These are phyloP conservation scores for Hanseniaspora vineae DNA, from an alignment of 805 yeast genomes.

Conservation along the genomic window DNA sequence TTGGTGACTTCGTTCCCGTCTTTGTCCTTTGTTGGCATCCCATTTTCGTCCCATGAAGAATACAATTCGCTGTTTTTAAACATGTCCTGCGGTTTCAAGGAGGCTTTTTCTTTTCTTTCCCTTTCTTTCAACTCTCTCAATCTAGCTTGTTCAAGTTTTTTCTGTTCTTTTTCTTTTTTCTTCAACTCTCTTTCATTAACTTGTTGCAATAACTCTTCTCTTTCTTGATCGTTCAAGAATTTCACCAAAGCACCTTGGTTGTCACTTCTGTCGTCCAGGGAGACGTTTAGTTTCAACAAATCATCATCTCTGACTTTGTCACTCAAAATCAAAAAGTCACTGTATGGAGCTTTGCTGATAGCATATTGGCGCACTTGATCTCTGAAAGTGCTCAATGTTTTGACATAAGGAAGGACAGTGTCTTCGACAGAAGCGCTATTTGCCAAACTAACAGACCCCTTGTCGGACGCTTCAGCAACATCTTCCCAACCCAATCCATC, in stretches of 20 bases:
- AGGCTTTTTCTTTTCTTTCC: constrained; percentile 55
- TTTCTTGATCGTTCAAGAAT: constrained; percentile 59
- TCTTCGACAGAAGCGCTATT: constrained; percentile 39
- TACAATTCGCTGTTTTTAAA: constrained; percentile 48
- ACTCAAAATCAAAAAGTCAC: constrained; percentile 49
- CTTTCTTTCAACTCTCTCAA: constrained; percentile 48
- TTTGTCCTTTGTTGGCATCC: constrained; percentile 64
- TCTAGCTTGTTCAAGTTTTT: constrained; percentile 43
- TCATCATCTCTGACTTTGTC: constrained; percentile 66
- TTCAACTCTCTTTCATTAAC: constrained; percentile 45
- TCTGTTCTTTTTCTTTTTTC: constrained; percentile 39
- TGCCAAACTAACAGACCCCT: constrained; percentile 10
- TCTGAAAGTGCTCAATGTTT: constrained; percentile 65
- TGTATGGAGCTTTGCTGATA: constrained; percentile 40
- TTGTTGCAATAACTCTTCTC: constrained; percentile 41
- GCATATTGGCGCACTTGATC: constrained; percentile 70
- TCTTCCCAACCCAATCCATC: constrained; percentile 79
- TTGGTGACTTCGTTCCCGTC: constrained; percentile 79
- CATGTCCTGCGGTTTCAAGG: constrained; percentile 56
- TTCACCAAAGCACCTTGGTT: constrained; percentile 75
- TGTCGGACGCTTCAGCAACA: constrained; percentile 10
- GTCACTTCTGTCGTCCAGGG: constrained; percentile 76
- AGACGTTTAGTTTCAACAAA: constrained; percentile 61
- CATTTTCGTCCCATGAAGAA: constrained; percentile 72
- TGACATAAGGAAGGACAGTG: constrained; percentile 63